These are phyloP conservation scores for Sherardia arvensis DNA, from an alignment of 257 asterid species.

Conservation along the genomic window DNA sequence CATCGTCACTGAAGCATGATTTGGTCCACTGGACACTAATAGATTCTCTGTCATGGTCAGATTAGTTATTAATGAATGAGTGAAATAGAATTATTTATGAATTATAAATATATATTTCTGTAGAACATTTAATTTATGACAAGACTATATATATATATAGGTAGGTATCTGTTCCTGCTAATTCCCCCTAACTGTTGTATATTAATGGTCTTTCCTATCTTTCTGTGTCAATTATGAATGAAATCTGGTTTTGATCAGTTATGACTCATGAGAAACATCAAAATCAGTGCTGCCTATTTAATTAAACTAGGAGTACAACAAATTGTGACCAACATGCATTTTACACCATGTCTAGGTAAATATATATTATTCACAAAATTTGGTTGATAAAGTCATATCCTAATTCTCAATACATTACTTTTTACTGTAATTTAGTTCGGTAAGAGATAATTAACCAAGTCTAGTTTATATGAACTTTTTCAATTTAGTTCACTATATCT, in stretches of 20 bases:
- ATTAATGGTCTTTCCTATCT: not conserved
- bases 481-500: too few species aligned
- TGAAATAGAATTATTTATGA: not conserved
- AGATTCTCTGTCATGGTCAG: not conserved
- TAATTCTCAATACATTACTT: too few species aligned
- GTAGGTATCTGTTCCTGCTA: not conserved
- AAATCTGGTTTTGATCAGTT: too few species aligned
- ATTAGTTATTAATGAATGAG: not conserved
- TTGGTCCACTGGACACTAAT: not conserved
- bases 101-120: not conserved
- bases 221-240: not conserved
- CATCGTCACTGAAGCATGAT: not conserved
- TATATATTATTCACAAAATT: too few species aligned
- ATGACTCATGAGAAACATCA: not conserved
- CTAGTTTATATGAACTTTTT: too few species aligned
- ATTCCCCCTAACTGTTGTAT: not conserved
- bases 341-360: too few species aligned
- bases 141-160: not conserved
- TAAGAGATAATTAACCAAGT: too few species aligned
- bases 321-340: too few species aligned
- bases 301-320: too few species aligned
- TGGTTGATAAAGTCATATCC: too few species aligned
- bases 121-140: not conserved
- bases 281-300: not conserved
- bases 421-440: too few species aligned